Evolutionary conservation across 1,284 basidiomycete species (phyloP), one percentile per base, ranked within the genome.

Genomic region (Thecaphora thlaspeos): DNA sequence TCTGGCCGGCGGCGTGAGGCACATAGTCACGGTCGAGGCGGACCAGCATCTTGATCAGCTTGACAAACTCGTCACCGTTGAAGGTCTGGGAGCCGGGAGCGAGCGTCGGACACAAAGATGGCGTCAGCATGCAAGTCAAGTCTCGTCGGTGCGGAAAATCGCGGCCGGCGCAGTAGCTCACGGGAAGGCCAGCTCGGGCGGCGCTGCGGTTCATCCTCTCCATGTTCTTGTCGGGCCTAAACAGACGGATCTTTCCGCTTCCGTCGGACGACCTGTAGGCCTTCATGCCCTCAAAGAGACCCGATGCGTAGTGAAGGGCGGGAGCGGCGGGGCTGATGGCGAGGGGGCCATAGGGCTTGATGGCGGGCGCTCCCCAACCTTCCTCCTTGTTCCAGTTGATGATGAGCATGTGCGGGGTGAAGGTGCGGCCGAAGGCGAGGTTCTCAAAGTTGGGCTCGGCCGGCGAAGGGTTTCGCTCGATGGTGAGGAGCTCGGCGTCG

Each of bases 401-500:
- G 39, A 83, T 84, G 41, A 95, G 81, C 91, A 95, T 95, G 79
- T 95, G 92, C 78, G 94, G 90, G 23, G 91, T 91, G 63, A 83
- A 83, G 11, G 80, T 82, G 48, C 79, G 78, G 3, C 82, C 82
- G 51, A 83, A 83, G 28, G 79, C 73, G 45, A 83, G 77, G 49
- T 80, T 79, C 3, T 77, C 77, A 18, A 67, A 67, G 43, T 64
- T 51, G n/a, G 64, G 64, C 8, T 56, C 51, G 18, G 56, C 39
- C 1, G 64, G 46, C 19, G 21, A 50, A 39, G 50, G 48, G 48
- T 67, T 64, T 47, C 51, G 60, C n/a, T 42, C 51, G 51, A 65
- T 41, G 43, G 60, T 54, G 26, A 65, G 44, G 17, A 65, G 62
- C 21, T 64, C 61, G 34, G 61, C 61, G 42, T 64, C 56, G 53